Conservation (phyloP, 2,329 filamentous ascomycete species). For the Neopestalotiopsis sp. region DNA sequence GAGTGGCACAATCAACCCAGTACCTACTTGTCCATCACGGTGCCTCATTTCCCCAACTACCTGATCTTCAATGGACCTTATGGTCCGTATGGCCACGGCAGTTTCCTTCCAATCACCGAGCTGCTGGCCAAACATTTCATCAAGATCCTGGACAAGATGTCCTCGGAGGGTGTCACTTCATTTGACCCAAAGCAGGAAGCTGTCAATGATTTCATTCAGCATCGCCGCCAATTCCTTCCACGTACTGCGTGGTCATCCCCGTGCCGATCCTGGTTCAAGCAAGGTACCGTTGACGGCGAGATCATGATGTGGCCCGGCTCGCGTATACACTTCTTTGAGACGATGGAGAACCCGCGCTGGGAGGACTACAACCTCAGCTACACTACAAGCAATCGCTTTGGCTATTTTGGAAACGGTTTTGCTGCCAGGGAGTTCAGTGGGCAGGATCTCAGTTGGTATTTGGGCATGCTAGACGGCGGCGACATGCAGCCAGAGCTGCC, state of each 20-base stretch:
- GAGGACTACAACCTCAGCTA: constrained; percentile 33
- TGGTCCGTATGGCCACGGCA: constrained; percentile 34
- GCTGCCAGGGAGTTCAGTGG: constrained; percentile 19
- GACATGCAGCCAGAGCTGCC: constrained; percentile 12
- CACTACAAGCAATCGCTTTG: constrained; percentile 30
- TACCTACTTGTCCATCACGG: constrained; percentile 21
- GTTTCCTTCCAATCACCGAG: constrained; percentile 34
- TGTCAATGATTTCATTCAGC: constrained; percentile 37
- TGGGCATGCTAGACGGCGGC: constrained; percentile 9
- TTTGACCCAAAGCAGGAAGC: constrained; percentile 31
- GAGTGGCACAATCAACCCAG: constrained; percentile 26
- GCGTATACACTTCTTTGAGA: constrained; percentile 33
- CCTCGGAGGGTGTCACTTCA: constrained; percentile 29
- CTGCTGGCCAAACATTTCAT: constrained; percentile 34
- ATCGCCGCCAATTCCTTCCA: constrained; percentile 35
- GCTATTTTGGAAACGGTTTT: constrained; percentile 34
- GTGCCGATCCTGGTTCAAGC: constrained; percentile 36
- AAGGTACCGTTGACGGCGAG: constrained; percentile 31
- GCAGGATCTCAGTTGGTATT: constrained; percentile 20
- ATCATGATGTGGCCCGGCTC: constrained; percentile 35
- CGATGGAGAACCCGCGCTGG: constrained; percentile 31
- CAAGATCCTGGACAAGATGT: constrained; percentile 37
- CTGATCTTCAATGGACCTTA: constrained; percentile 33
- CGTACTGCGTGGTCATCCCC: constrained; percentile 31
- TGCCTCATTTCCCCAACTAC: constrained; percentile 24